These are phyloP conservation scores for Aegle marmelos DNA, from an alignment of 345 rosid species.

Conservation along the genomic window DNA sequence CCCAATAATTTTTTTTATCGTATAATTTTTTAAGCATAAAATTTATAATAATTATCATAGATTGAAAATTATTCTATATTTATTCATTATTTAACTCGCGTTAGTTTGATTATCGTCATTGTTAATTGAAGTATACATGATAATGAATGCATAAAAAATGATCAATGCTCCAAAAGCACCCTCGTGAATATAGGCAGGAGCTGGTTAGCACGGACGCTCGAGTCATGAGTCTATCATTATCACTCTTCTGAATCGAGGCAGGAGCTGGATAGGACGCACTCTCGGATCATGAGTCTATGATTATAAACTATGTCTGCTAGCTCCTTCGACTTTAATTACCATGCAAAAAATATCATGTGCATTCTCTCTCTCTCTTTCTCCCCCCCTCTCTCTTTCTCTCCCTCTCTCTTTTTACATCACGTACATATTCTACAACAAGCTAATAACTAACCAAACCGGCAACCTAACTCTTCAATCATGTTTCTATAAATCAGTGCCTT, in stretches of 20 bases:
- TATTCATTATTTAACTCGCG: too few species aligned
- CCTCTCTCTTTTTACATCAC: not conserved
- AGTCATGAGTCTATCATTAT: not conserved
- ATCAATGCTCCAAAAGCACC: too few species aligned
- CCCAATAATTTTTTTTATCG: too few species aligned
- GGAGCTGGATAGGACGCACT: not conserved
- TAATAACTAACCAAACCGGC: not conserved
- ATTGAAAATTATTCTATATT: rapidly evolving
- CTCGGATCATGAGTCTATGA: not conserved
- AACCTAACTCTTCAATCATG: not conserved
- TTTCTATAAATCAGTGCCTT: not conserved
- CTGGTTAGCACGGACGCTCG: not conserved
- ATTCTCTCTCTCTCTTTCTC: not conserved
- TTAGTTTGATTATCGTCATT: too few species aligned
- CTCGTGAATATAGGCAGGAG: too few species aligned
- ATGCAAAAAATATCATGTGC: not conserved
- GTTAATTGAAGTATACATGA: too few species aligned
- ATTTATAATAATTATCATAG: too few species aligned
- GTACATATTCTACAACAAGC: too few species aligned
- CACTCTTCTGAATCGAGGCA: too few species aligned
- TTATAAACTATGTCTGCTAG: not conserved
- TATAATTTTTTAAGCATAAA: too few species aligned
- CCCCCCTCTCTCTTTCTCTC: not conserved
- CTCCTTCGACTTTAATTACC: not conserved
- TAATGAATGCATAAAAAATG: too few species aligned